Conservation (phyloP, 2,329 filamentous ascomycete genomes). For the Aureobasidium sp. region DNA sequence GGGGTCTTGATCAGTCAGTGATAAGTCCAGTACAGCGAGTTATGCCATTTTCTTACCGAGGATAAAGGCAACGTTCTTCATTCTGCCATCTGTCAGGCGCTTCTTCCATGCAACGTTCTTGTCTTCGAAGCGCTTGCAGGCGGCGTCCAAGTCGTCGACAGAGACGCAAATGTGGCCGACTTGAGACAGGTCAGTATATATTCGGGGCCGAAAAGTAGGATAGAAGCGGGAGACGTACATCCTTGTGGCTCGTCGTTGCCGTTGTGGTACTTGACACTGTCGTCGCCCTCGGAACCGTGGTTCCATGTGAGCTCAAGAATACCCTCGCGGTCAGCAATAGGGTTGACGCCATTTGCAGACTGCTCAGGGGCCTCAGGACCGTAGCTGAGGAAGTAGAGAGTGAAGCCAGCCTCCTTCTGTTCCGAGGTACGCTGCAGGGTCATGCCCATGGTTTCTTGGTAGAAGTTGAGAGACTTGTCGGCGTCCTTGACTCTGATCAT, state of each 20-base stretch:
- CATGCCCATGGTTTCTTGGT: conserved; percentile 81
- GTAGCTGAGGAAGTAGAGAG: conserved; percentile 89
- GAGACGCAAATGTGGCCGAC: conserved; percentile 86
- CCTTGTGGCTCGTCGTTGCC: conserved; percentile 84
- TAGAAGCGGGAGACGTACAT: not conserved
- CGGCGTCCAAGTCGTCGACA: conserved; percentile 82
- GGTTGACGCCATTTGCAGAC: conserved; percentile 47
- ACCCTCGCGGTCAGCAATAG: conserved; percentile 64
- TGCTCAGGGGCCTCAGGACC: conserved; percentile 38
- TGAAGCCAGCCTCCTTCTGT: conserved; percentile 65
- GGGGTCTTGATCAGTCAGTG: conserved; percentile 38
- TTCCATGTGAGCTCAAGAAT: conserved; percentile 86
- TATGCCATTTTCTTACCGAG: conserved; percentile 42
- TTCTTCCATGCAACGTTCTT: conserved; percentile 88
- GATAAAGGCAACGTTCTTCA: conserved; percentile 91
- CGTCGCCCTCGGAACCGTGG: conserved; percentile 75
- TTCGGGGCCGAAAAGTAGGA: not conserved
- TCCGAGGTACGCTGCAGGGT: conserved; percentile 65
- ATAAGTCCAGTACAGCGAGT: not conserved
- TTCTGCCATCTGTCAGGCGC: conserved; percentile 77
- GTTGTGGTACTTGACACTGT: conserved; percentile 77
- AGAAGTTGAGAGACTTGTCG: conserved; percentile 40
- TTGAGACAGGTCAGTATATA: not conserved
- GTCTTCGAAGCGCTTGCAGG: conserved; percentile 78
- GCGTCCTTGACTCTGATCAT: conserved; percentile 85